These are phyloP conservation scores for Extremus antarcticus DNA, from an alignment of 495 filamentous ascomycete genomes.

Conservation along the genomic window DNA sequence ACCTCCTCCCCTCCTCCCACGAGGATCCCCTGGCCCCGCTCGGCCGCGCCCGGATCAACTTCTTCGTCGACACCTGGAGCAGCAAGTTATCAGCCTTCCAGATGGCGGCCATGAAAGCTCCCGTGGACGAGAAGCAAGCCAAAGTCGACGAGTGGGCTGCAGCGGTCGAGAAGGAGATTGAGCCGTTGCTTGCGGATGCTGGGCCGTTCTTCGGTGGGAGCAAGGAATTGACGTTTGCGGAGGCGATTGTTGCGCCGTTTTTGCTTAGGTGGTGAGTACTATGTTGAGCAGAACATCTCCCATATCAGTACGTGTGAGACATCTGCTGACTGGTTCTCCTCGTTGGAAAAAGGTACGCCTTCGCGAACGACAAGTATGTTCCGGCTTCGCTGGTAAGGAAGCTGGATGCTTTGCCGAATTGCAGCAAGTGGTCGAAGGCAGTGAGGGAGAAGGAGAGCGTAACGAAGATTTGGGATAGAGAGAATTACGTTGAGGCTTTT, in stretches of 20 bases:
- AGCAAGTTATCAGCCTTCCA: conserved; percentile 46
- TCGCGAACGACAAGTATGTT: conserved; percentile 41
- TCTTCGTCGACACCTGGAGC: conserved; percentile 69
- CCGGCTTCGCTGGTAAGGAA: conserved; percentile 38
- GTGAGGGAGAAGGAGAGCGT: conserved; percentile 56
- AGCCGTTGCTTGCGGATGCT: conserved; percentile 55
- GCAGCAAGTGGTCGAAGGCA: conserved; percentile 55
- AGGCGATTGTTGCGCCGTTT: conserved; percentile 63
- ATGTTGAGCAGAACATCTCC: too few relatives aligned
- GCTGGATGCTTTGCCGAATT: conserved; percentile 47
- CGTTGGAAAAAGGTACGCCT: conserved; percentile 32
- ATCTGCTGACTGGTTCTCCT: too few relatives aligned
- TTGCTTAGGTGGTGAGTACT: conserved; percentile 49
- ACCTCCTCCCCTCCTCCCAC: conserved; percentile 42
- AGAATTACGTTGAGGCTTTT: conserved; percentile 15
- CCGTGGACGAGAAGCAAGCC: conserved; percentile 32
- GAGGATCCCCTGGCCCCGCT: conserved; percentile 32
- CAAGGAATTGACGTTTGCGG: conserved; percentile 60
- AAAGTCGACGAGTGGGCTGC: conserved; percentile 38
- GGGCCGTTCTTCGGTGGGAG: conserved; percentile 75
- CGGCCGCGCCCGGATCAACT: conserved; percentile 54
- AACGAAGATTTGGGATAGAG: conserved; percentile 49
- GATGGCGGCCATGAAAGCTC: conserved; percentile 33
- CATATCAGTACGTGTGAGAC: too few relatives aligned
- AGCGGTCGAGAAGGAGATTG: conserved; percentile 59